phyloP scores from a whole-genome alignment of 371 early-diverging fungal genomes.

The Smittium culicis region DNA sequence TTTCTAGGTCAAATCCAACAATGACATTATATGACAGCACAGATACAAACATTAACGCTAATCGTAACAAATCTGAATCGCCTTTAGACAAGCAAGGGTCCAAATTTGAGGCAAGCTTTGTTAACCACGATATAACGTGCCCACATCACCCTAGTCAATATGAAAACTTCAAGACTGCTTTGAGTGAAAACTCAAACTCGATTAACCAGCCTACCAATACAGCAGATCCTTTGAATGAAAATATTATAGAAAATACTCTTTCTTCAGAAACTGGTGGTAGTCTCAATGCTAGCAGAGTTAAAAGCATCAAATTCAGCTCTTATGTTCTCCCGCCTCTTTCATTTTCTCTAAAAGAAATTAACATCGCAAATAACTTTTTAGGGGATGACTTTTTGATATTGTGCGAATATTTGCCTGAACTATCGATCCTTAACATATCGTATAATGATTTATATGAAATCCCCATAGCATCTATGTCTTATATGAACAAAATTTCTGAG shows the following conservation, averaged over 20 bases:
- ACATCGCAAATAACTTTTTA: constrained; percentile 66
- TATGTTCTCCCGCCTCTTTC: constrained; percentile 32
- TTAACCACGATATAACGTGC: background rate
- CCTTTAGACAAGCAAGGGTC: background rate
- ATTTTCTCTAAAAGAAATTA: constrained; percentile 38
- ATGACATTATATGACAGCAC: no score
- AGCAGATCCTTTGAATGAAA: background rate
- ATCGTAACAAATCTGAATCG: background rate
- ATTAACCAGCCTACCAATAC: background rate
- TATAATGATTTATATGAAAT: constrained; percentile 72
- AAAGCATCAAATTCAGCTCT: constrained; percentile 15
- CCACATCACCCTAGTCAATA: background rate
- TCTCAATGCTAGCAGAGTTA: background rate
- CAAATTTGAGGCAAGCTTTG: background rate
- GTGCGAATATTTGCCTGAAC: constrained; percentile 50
- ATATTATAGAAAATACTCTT: background rate
- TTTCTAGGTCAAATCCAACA: no score
- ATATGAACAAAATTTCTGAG: constrained; percentile 51
- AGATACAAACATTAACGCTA: background rate
- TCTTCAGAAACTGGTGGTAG: background rate
- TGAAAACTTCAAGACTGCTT: background rate
- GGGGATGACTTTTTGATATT: constrained; percentile 72
- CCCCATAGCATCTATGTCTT: constrained; percentile 31
- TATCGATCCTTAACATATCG: constrained; percentile 62
- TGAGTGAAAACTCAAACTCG: background rate